Conservation (phyloP, 257 asterid species). For the Scutellaria barbata region DNA sequence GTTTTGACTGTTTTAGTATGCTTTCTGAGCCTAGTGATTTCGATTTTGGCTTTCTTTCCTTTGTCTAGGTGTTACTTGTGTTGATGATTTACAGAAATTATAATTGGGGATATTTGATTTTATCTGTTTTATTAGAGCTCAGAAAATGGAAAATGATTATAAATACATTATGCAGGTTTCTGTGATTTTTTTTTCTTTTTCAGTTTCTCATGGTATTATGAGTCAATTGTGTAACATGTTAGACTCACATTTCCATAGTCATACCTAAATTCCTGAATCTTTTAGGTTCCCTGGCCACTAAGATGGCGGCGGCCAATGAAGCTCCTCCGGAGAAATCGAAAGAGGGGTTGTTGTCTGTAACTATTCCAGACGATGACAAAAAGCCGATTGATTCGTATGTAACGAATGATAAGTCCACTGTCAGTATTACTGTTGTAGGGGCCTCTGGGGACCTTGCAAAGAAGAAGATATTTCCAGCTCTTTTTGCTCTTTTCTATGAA, state of each 20-base stretch:
- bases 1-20: constrained; percentile 10
- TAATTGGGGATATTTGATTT: constrained; percentile 10
- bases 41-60: background rate
- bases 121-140: background rate
- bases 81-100: constrained; percentile 2
- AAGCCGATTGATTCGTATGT: constrained; percentile 29
- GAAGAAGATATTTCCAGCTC: constrained; percentile 98
- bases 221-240: background rate
- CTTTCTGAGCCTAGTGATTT: constrained; percentile 19
- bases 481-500: constrained; percentile 94
- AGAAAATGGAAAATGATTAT: background rate
- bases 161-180: background rate
- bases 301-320: constrained; percentile 34
- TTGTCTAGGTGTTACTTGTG: background rate
- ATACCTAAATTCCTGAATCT: constrained; percentile 28
- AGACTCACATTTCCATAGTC: constrained; percentile 27
- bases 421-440: constrained; percentile 90
- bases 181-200: background rate
- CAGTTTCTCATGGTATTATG: background rate
- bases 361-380: constrained; percentile 46
- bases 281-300: constrained; percentile 40
- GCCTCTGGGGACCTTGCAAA: constrained; percentile 99
- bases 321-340: constrained; percentile 49
- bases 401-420: constrained; percentile 55
- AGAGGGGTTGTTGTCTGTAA: constrained; percentile 46